A percentile compares a stretch with the other conserved stretches of the same genome.
These are phyloP conservation scores for Nitzschia sp. DNA, from an alignment of 108 stramenopile genomes.

Conservation along the genomic window DNA sequence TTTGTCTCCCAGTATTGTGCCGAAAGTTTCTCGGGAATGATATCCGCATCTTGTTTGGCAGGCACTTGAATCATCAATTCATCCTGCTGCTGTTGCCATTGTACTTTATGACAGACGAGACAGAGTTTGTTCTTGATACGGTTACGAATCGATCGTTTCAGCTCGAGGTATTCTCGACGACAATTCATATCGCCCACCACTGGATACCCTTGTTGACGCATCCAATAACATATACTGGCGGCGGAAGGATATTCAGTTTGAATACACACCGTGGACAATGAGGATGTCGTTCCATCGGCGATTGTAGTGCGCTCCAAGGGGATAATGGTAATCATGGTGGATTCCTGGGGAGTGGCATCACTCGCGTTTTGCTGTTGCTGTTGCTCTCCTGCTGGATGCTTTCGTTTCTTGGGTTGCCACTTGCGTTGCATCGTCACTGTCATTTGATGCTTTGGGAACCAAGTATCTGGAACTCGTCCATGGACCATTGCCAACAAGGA, in stretches of 20 bases:
- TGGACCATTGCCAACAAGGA: conserved; percentile 53
- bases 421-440: conserved; percentile 40
- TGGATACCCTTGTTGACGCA: conserved; percentile 58
- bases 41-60: conserved; percentile 2
- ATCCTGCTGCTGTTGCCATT: conserved; percentile 10
- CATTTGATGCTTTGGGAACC: conserved; percentile 35
- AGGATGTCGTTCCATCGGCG: neutral
- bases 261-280: conserved; percentile 24
- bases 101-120: conserved; percentile 48
- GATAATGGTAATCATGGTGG: neutral
- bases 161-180: conserved; percentile 37
- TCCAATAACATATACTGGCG: conserved; percentile 39
- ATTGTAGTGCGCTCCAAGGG: neutral
- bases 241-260: conserved; percentile 27
- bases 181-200: conserved; percentile 71
- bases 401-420: conserved; percentile 26
- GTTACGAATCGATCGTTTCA: conserved; percentile 64
- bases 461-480: conserved; percentile 42
- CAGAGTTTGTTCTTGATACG: conserved; percentile 64
- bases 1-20: conserved; percentile 24
- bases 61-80: neutral
- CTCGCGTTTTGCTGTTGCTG: neutral
- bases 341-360: neutral
- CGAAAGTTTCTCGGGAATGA: conserved; percentile 27
- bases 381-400: conserved; percentile 34